phyloP scores from a whole-genome alignment of 441 rosid genomes.

The Euphorbia schlechtendalii region DNA sequence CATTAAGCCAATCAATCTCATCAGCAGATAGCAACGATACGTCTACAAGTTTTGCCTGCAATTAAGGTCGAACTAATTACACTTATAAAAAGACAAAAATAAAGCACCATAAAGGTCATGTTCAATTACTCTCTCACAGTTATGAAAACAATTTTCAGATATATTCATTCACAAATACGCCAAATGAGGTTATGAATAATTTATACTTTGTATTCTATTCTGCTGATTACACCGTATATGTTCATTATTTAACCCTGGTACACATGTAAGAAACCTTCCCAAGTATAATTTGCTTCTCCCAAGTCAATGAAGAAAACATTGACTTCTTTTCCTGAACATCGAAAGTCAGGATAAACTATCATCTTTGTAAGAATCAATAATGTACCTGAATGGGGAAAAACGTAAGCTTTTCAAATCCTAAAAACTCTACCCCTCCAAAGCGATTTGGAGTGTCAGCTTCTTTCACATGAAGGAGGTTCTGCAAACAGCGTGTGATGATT shows the following conservation, averaged over 20 bases:
- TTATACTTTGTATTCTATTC: not conserved
- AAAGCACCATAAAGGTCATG: no score
- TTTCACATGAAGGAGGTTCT: conserved; percentile 78
- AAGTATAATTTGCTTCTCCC: not conserved
- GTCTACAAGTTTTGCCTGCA: conserved; percentile 73
- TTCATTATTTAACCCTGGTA: not conserved
- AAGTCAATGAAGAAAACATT: not conserved
- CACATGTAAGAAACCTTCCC: not conserved
- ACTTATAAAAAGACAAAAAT: no score
- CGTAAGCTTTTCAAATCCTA: conserved; percentile 87
- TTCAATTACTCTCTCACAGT: not conserved
- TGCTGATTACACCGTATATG: not conserved
- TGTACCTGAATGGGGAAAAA: conserved; percentile 86
- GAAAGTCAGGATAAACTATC: not conserved
- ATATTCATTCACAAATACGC: no score
- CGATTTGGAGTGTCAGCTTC: conserved; percentile 70
- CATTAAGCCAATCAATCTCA: conserved; percentile 76
- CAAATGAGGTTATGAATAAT: no score
- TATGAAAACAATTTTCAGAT: not conserved
- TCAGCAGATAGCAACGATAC: conserved; percentile 47
- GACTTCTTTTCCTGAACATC: not conserved
- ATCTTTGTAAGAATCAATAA: not conserved
- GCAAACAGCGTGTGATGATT: conserved; percentile 18
- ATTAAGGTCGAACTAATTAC: not conserved
- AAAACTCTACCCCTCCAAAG: conserved; percentile 69